Conservation (phyloP, 2,329 filamentous ascomycete genomes). For the Aspergillus glaucus region DNA sequence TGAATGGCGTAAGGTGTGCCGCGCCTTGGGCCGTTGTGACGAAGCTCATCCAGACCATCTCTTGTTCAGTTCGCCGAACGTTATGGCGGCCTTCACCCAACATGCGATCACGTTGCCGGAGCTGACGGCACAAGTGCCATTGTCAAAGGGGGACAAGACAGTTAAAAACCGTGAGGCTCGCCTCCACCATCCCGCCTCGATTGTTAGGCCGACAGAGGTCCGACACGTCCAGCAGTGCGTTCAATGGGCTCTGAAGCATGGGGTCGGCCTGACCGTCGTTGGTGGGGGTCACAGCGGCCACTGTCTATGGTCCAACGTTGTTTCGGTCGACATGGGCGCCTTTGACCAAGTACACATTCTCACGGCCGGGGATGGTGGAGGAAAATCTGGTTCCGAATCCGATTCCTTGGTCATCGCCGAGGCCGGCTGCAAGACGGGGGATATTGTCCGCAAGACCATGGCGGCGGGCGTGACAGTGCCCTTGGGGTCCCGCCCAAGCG, state of each 20-base stretch:
- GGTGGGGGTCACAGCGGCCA: conserved; percentile 57
- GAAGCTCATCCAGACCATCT: conserved; percentile 35
- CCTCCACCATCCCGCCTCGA: conserved; percentile 37
- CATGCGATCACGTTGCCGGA: conserved; percentile 41
- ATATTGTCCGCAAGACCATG: conserved; percentile 48
- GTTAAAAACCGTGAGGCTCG: conserved; percentile 44
- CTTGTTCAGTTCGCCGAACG: conserved; percentile 43
- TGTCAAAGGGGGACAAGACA: not conserved
- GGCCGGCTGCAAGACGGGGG: conserved; percentile 51
- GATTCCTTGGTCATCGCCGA: conserved; percentile 44
- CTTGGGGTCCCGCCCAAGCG: conserved; percentile 56
- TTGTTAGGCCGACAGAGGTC: conserved; percentile 44
- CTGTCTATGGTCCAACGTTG: conserved; percentile 48
- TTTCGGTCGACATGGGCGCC: conserved; percentile 53
- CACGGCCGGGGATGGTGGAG: conserved; percentile 10
- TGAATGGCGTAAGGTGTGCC: conserved; percentile 51
- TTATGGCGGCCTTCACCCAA: conserved; percentile 48
- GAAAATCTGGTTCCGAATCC: conserved; percentile 2
- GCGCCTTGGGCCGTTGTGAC: conserved; percentile 38
- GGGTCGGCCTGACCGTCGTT: conserved; percentile 44
- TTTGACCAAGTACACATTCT: conserved; percentile 49
- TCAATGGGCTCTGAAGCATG: conserved; percentile 48
- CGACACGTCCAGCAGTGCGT: conserved; percentile 51
- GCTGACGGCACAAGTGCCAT: conserved; percentile 39
- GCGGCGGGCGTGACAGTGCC: conserved; percentile 49